Percentiles rank a stretch among this genome's conserved stretches.
phyloP scores from a whole-genome alignment of 1,284 basidiomycete species.

The Moesziomyces globuligerus region DNA sequence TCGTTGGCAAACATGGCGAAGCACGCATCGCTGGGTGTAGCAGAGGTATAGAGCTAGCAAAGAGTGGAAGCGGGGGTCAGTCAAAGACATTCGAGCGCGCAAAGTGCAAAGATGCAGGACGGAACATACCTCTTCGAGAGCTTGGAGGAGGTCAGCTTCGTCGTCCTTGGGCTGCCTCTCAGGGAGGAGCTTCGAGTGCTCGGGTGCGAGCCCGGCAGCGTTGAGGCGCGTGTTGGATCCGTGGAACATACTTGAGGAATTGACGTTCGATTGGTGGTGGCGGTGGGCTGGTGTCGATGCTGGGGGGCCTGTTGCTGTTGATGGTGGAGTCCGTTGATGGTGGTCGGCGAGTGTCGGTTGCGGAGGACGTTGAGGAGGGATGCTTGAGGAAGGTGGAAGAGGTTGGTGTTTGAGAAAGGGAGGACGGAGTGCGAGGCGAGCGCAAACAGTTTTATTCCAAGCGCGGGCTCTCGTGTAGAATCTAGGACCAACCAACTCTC shows the following conservation, averaged over 20 bases:
- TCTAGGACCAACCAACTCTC: constrained; percentile 17
- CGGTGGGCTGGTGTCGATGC: not conserved
- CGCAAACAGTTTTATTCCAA: constrained; percentile 10
- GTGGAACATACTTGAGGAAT: constrained; percentile 54
- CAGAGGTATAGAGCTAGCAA: constrained; percentile 50
- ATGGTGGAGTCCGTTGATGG: constrained; percentile 2
- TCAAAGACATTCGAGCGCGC: not conserved
- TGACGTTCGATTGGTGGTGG: constrained; percentile 1
- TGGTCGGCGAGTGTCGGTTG: not conserved
- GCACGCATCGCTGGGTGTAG: constrained; percentile 26
- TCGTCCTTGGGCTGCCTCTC: constrained; percentile 54
- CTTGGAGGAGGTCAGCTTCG: constrained; percentile 54
- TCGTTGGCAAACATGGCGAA: constrained; percentile 57
- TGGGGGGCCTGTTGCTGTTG: not conserved
- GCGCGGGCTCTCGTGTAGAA: constrained; percentile 18
- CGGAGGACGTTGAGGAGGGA: constrained; percentile 13
- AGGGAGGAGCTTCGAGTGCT: constrained; percentile 64
- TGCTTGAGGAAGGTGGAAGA: too few species aligned
- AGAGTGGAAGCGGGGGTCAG: constrained; percentile 5
- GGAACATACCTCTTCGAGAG: constrained; percentile 48
- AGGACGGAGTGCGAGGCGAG: too few species aligned
- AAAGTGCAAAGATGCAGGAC: too few species aligned
- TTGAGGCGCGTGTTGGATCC: constrained; percentile 61
- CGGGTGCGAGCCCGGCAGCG: constrained; percentile 64
- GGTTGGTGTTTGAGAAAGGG: too few species aligned